Evolutionary conservation across 176 grass and related monocot genomes (phyloP).

Genomic region (Triticum urartu): DNA sequence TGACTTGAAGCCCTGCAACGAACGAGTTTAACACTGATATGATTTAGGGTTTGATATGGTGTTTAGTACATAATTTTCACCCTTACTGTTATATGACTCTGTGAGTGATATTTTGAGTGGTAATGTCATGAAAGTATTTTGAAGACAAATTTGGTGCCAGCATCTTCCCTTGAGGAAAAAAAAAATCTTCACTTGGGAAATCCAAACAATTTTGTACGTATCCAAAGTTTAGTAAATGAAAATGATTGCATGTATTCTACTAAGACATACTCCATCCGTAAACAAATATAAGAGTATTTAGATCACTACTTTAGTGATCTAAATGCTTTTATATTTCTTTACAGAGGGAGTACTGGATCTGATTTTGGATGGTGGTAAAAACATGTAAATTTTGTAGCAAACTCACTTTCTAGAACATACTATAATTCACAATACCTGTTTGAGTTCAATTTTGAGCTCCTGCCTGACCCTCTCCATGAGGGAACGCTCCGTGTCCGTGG

Average conservation of each 20-base stretch:
- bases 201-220: background rate
- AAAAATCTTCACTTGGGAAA: too few relatives aligned
- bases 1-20: conserved; percentile 83
- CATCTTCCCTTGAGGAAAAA: too few relatives aligned
- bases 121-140: background rate
- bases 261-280: background rate
- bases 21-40: background rate
- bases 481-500: conserved; percentile 84
- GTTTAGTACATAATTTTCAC: too few relatives aligned
- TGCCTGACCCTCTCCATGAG: conserved; percentile 98
- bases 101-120: background rate
- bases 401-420: background rate
- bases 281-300: too few relatives aligned
- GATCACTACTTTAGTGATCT: too few relatives aligned
- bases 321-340: too few relatives aligned
- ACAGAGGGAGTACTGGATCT: background rate
- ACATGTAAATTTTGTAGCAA: background rate
- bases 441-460: conserved; percentile 92
- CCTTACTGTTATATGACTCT: background rate
- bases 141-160: background rate
- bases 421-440: conserved; percentile 50
- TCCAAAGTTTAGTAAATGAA: too few relatives aligned
- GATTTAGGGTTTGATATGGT: too few relatives aligned
- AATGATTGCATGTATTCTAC: background rate
- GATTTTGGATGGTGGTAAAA: background rate